Evolutionary conservation across 257 asterid species (phyloP), one percentile per base, ranked within the genome.

Genomic region (Nicotiana undulata): DNA sequence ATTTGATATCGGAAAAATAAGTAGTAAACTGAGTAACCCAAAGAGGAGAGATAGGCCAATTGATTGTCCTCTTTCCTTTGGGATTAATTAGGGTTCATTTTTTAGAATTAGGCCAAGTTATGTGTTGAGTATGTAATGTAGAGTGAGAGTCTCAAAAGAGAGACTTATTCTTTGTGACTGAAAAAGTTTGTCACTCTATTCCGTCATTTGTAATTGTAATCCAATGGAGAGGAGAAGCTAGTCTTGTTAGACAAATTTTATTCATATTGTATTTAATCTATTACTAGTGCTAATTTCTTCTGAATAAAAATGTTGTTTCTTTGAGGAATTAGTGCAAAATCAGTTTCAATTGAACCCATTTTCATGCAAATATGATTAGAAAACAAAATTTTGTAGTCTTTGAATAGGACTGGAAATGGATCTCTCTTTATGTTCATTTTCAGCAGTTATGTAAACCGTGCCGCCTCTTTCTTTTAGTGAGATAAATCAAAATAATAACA

Each of bases 1-100:
- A 65, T 75, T 55, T 49, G 72, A 84, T 56, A 64, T 4, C 11
- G 32, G 12, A n/a, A 53, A 80, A 83, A 86, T 82, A 81, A 86
- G 49, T 40, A 40, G 11, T 81, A 76, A 80, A 67, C 82, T 46
- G 44, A 74, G 61, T 22, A 74, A 74, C 44, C 81, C 81, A 77
- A 59, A 59, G 79, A 9, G 68, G 55, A 82, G 74, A 60, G 77
- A 59, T 18, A 59, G 84, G 77, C 65, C 55, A 40, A 44, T 37
- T 76, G 20, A 40, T 66, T 51, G 64, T 80, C 77, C 59, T 55
- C 79, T 82, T 79, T 63, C 17, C 63, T 15, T 63, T 76, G 74
- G 60, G 40, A 72, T 75, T 75, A 76, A 79, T 59, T 76, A 22
- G 65, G 58, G 12, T 55, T 37, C 11, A 11, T 16, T 77, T 77